Conservation (phyloP, 352 stramenopile genomes). For the Bremia lactucae region DNA sequence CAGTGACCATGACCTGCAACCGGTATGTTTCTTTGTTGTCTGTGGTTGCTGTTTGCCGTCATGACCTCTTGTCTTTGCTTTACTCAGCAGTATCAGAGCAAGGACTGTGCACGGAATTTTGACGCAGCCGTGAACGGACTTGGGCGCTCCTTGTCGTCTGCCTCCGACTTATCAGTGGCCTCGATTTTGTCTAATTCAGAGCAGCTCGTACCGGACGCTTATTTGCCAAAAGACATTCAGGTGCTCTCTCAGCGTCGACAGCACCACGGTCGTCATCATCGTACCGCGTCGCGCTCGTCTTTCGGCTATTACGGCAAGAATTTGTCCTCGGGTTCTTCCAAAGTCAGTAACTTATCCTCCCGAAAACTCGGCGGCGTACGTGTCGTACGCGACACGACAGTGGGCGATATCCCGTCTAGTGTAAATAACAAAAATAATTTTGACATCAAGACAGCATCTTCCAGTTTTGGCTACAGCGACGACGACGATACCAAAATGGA, state of each 20-base stretch:
- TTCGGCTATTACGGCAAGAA: constrained; percentile 9
- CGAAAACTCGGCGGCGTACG: constrained; percentile 7
- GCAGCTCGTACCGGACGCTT: constrained; percentile 46
- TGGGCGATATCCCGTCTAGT: constrained; percentile 3
- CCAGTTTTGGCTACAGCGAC: constrained; percentile 27
- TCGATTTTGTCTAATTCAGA: constrained; percentile 58
- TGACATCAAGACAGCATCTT: constrained; percentile 21
- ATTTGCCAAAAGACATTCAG: constrained; percentile 52
- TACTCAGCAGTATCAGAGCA: constrained; percentile 17
- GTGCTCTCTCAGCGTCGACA: constrained; percentile 42
- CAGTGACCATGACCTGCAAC: constrained; percentile 11
- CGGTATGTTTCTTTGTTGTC: constrained; percentile 2
- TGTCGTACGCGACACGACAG: constrained; percentile 9
- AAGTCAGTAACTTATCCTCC: constrained; percentile 14
- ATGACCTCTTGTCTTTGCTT: not conserved
- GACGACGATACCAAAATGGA: too few relatives aligned
- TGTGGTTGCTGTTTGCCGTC: not conserved
- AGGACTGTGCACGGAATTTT: constrained; percentile 19
- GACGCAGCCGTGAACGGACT: constrained; percentile 17
- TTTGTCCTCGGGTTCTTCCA: constrained; percentile 10
- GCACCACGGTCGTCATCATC: constrained; percentile 19
- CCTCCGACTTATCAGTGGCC: constrained; percentile 39
- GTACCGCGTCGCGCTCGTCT: constrained; percentile 10
- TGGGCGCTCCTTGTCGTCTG: constrained; percentile 24
- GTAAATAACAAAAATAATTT: constrained; percentile 17